Percentiles rank a stretch among this genome's conserved stretches.
These are phyloP conservation scores for Inonotus obliquus DNA, from an alignment of 1,284 basidiomycete genomes.

Conservation along the genomic window DNA sequence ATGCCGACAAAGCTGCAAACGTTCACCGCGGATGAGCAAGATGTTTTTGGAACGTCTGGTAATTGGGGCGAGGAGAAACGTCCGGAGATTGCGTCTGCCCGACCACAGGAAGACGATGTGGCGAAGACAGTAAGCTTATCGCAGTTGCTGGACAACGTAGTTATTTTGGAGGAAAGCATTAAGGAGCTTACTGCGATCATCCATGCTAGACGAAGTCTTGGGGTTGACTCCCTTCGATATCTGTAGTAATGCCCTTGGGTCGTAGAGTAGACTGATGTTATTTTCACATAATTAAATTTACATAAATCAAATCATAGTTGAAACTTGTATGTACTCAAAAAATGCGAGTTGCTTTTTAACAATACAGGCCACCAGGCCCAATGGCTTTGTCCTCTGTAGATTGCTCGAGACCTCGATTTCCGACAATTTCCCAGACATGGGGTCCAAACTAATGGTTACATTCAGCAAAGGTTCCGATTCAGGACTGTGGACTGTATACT, in stretches of 20 bases:
- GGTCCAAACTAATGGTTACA: too few species aligned
- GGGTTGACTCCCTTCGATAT: constrained; percentile 80
- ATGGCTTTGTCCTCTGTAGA: too few species aligned
- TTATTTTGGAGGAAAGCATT: constrained; percentile 92
- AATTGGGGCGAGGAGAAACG: constrained; percentile 47
- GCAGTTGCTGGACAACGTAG: constrained; percentile 88
- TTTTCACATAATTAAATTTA: too few species aligned
- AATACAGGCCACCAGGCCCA: too few species aligned
- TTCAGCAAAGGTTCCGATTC: too few species aligned
- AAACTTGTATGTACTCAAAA: too few species aligned
- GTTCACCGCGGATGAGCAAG: constrained; percentile 60
- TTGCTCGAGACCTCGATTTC: too few species aligned
- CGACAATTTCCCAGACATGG: too few species aligned
- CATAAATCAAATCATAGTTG: not conserved
- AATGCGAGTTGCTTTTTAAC: too few species aligned
- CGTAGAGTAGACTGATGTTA: too few species aligned
- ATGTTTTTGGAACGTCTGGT: constrained; percentile 52
- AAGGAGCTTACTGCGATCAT: constrained; percentile 91
- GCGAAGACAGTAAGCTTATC: constrained; percentile 68
- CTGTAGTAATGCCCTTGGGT: constrained; percentile 36
- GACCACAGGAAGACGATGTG: constrained; percentile 30
- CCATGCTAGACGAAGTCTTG: constrained; percentile 79
- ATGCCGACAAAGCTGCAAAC: constrained; percentile 42
- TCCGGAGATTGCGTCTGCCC: constrained; percentile 22
- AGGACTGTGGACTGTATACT: too few species aligned